Conservation (phyloP, 169 alveolate genomes). For the Plasmodium berghei region DNA sequence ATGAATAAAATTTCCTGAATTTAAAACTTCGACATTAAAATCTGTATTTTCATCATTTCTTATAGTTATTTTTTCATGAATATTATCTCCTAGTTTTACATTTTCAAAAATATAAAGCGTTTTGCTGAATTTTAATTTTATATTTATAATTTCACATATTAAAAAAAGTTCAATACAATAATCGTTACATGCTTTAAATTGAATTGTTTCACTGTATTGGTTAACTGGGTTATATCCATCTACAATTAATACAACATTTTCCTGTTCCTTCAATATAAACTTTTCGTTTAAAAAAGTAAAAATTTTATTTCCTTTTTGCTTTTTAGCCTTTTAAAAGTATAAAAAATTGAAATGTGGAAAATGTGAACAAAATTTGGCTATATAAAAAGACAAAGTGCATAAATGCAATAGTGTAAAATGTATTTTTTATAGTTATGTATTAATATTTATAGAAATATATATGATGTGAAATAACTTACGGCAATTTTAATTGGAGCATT, state of each 20-base stretch:
- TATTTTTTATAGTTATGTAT: too few species aligned
- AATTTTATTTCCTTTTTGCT: conserved; percentile 33
- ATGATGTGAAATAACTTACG: conserved; percentile 8
- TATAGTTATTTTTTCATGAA: conserved; percentile 59
- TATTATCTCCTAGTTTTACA: conserved; percentile 39
- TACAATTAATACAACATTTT: conserved; percentile 20
- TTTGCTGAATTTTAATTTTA: conserved; percentile 27
- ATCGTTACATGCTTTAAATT: conserved; percentile 68
- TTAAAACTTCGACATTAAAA: conserved; percentile 47
- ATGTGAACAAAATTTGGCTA: not conserved
- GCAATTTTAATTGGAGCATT: conserved; percentile 46
- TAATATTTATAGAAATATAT: too few species aligned
- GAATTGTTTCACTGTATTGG: conserved; percentile 51
- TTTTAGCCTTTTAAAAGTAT: conserved; percentile 28
- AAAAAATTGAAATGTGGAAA: conserved; percentile 1
- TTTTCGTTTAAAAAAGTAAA: conserved; percentile 41
- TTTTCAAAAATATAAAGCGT: conserved; percentile 53
- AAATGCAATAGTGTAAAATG: too few species aligned
- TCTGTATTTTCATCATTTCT: conserved; percentile 70
- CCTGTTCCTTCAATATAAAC: conserved; percentile 42
- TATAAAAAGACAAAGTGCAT: too few species aligned
- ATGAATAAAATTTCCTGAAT: conserved; percentile 32
- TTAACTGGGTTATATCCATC: conserved; percentile 58
- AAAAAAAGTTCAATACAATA: conserved; percentile 40
- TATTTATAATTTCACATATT: conserved; percentile 63